Evolutionary conservation across 768 basidiomycete genomes (phyloP).

Genomic region (Cystofilobasidium capitatum): DNA sequence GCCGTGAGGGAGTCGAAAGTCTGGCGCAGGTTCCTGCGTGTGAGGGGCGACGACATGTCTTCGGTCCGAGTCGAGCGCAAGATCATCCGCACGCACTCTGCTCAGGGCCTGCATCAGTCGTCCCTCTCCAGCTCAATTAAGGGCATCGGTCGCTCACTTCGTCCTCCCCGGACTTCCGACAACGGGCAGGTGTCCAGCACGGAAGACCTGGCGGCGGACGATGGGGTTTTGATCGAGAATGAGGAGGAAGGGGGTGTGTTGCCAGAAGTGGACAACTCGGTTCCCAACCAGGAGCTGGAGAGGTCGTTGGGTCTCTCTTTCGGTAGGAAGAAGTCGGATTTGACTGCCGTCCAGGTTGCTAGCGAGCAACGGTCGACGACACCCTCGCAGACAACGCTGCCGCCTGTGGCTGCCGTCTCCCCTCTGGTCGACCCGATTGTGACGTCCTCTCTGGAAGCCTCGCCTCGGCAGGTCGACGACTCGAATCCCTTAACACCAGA

Average conservation of each 20-base stretch:
- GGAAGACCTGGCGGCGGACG: too few relatives aligned
- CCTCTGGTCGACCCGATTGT: too few relatives aligned
- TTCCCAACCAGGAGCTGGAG: neutral
- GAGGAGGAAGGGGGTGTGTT: too few relatives aligned
- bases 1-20: conserved; percentile 54
- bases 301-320: neutral
- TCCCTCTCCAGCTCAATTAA: neutral
- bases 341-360: neutral
- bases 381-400: neutral
- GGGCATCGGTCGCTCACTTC: neutral
- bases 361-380: neutral
- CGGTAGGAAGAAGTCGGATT: neutral
- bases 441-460: too few relatives aligned
- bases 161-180: neutral
- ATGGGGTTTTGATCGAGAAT: too few relatives aligned
- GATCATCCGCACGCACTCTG: conserved; percentile 13
- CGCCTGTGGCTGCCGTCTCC: too few relatives aligned
- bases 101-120: conserved; percentile 7
- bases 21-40: conserved; percentile 79
- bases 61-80: conserved; percentile 51
- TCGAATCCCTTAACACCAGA: too few relatives aligned
- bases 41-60: conserved; percentile 77
- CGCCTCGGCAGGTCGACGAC: too few relatives aligned
- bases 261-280: neutral
- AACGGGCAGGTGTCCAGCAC: neutral